phyloP scores from a whole-genome alignment of 2,329 filamentous ascomycete species.

The Trichothecium roseum region DNA sequence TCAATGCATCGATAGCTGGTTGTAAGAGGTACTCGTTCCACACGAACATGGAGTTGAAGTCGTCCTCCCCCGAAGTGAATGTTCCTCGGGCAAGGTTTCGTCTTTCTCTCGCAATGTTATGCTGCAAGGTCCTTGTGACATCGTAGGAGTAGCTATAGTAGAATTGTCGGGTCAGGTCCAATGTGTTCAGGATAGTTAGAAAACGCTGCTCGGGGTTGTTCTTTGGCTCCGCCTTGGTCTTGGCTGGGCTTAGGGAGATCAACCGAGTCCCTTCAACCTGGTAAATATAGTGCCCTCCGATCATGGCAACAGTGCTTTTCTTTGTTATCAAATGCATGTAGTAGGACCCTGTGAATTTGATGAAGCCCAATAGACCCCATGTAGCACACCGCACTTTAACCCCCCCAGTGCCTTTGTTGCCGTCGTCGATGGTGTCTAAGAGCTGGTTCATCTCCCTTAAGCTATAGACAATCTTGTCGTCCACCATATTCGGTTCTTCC shows the following conservation, averaged over 20 bases:
- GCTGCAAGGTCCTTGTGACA: conserved; percentile 81
- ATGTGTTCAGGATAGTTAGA: conserved; percentile 76
- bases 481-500: conserved; percentile 68
- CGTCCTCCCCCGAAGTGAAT: conserved; percentile 40
- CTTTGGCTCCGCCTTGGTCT: conserved; percentile 63
- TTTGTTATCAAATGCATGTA: conserved; percentile 98
- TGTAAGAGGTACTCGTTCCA: conserved; percentile 89
- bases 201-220: conserved; percentile 88
- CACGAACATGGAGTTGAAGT: conserved; percentile 92
- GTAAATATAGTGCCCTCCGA: conserved; percentile 93
- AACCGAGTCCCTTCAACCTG: conserved; percentile 91
- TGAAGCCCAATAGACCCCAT: conserved; percentile 92
- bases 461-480: conserved; percentile 92
- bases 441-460: conserved; percentile 87
- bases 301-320: conserved; percentile 88
- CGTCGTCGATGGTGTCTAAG: conserved; percentile 89
- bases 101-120: conserved; percentile 80
- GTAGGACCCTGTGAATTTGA: conserved; percentile 88
- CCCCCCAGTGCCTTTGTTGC: conserved; percentile 82
- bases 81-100: conserved; percentile 56
- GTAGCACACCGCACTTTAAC: conserved; percentile 82
- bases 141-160: conserved; percentile 99
- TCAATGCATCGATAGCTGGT: conserved; percentile 59
- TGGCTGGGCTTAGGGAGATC: conserved; percentile 70
- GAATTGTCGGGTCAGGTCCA: conserved; percentile 84